Conservation (phyloP, 2,329 filamentous ascomycete genomes). For the Epichloe bromicola region DNA sequence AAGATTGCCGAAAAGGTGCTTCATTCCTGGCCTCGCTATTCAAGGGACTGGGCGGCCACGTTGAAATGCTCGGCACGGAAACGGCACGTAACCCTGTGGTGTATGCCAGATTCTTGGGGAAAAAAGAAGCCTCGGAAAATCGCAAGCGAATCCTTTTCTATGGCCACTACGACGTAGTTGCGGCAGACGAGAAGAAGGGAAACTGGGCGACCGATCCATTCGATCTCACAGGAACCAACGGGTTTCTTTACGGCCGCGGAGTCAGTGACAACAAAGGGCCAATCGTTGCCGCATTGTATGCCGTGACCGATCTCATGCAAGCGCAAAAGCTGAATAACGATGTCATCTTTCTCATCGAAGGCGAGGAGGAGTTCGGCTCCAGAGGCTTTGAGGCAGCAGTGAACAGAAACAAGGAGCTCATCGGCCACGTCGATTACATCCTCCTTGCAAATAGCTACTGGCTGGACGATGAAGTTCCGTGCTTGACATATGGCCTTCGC, state of each 20-base stretch:
- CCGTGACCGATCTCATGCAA: slow-evolving; percentile 77
- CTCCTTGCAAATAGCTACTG: slow-evolving; percentile 96
- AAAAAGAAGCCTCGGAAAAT: slow-evolving; percentile 47
- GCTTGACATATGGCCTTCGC: slow-evolving; percentile 84
- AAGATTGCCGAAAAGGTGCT: slow-evolving; percentile 85
- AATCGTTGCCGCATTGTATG: slow-evolving; percentile 85
- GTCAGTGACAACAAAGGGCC: slow-evolving; percentile 97
- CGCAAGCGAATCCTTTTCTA: slow-evolving; percentile 91
- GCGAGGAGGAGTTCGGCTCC: slow-evolving; percentile 91
- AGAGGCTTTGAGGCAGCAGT: slow-evolving; percentile 81
- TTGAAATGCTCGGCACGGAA: slow-evolving; percentile 77
- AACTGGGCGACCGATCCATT: slow-evolving; percentile 89
- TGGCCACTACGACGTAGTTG: slow-evolving; percentile 94
- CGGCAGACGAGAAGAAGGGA: slow-evolving; percentile 67
- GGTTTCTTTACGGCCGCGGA: slow-evolving; percentile 90
- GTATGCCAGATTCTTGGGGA: slow-evolving; percentile 74
- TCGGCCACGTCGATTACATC: slow-evolving; percentile 88
- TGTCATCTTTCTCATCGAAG: slow-evolving; percentile 88
- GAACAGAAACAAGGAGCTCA: slow-evolving; percentile 63
- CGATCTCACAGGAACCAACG: slow-evolving; percentile 74
- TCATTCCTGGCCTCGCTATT: slow-evolving; percentile 84
- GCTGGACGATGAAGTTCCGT: slow-evolving; percentile 92
- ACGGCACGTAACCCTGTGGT: slow-evolving; percentile 84
- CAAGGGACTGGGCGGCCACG: slow-evolving; percentile 79
- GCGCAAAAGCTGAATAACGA: slow-evolving; percentile 77